Base-by-base conservation (phyloP, 2,329 filamentous ascomycete species). In the Aspergillus bombycis region DNA sequence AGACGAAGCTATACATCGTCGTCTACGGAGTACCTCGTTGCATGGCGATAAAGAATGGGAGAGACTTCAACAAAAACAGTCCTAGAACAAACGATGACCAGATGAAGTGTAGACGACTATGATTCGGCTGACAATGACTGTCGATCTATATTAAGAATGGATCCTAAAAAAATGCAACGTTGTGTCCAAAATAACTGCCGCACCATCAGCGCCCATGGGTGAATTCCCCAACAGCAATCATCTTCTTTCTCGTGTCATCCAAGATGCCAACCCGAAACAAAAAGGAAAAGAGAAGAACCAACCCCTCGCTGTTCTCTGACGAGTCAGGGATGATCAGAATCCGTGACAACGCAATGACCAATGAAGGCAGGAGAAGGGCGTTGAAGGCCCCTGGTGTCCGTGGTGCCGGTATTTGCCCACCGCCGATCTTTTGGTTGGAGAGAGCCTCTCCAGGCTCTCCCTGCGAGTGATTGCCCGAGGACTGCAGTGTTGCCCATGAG, bases 121-220 rank as follows among this genome's bases (percentile, higher is more conserved):
- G 16, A 41, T 41, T 41, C 36, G 16, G 50, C 30, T 21, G 28
- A 54, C 30, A 54, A 36, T 30, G 46, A 28, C 14, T 10, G 26
- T 32, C 28, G 12, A 48, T 48, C 45, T 48, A 48, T 48, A 34
- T 53, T 53, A 53, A 53, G 50, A 53, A 53, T 38, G 30, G 32
- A 53, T 32, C 28, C 16, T 9, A n/a, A 30, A 14, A 10, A 28
- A 52, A 65, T 63, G 63, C 63, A 65, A 63, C 63, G 54, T 56
- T 45, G 61, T 61, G 28, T 57, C 55, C n/a, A 32, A 19, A n/a
- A 19, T 19, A 21, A 52, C 26, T 52, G 21, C 52, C 34, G 52
- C 52, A 55, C 52, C 32, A 55, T 52, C 48, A 52, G 16, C 28
- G 48, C 11, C 28, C 26, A 23, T 59, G 52, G 52, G 52, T 54